phyloP scores from a whole-genome alignment of 192 early-diverging fungal genomes.

The Rhizoclosmatium sp. region DNA sequence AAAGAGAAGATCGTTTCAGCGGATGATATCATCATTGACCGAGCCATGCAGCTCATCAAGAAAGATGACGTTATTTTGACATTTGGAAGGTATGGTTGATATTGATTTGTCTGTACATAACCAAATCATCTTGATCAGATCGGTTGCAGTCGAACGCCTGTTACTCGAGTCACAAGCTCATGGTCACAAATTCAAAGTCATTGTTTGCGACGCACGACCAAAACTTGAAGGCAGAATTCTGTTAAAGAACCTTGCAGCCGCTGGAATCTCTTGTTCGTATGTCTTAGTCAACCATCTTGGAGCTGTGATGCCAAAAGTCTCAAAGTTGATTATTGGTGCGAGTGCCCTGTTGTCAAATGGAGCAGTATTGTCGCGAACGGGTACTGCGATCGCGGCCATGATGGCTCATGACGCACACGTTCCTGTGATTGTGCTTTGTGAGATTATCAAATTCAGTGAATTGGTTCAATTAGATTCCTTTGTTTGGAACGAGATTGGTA shows the following conservation, averaged over 20 bases:
- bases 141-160: conserved; percentile 84
- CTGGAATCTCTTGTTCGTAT: conserved; percentile 80
- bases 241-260: conserved; percentile 61
- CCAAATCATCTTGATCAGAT: conserved; percentile 55
- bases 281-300: conserved; percentile 71
- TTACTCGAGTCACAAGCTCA: conserved; percentile 76
- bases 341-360: conserved; percentile 93
- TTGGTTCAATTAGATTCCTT: conserved; percentile 93
- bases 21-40: conserved; percentile 77
- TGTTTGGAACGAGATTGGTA: conserved; percentile 94
- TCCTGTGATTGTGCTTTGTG: conserved; percentile 95
- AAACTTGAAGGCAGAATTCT: conserved; percentile 85
- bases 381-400: conserved; percentile 92
- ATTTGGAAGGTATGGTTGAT: conserved; percentile 63
- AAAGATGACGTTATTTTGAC: conserved; percentile 92
- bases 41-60: conserved; percentile 88
- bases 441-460: conserved; percentile 96
- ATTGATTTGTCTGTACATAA: conserved; percentile 1
- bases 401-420: conserved; percentile 85
- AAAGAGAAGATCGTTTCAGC: conserved; percentile 88
- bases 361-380: conserved; percentile 86
- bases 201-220: conserved; percentile 90
- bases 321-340: conserved; percentile 96
- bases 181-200: conserved; percentile 82
- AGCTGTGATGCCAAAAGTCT: conserved; percentile 78